phyloP scores from a whole-genome alignment of 1,139 yeast species.

The Kodamaea fungicola region DNA sequence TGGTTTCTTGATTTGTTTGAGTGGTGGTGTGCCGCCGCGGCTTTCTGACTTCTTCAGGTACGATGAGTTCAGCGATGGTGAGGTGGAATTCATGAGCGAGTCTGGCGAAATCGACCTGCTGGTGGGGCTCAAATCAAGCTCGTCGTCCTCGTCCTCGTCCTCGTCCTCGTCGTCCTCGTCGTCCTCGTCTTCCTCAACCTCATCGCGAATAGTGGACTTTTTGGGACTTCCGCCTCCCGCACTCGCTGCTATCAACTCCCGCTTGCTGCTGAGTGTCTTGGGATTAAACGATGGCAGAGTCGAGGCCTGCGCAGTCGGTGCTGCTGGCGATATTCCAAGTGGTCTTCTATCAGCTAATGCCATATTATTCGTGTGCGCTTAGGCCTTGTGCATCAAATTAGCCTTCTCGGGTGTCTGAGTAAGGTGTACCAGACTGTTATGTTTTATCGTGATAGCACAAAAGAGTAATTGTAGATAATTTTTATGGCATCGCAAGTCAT shows the following conservation, averaged over 20 bases:
- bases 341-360: constrained; percentile 61
- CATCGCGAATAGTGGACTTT: not conserved
- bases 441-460: too few relatives aligned
- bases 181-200: constrained; percentile 5
- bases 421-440: too few relatives aligned
- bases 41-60: constrained; percentile 19
- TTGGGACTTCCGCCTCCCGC: too few relatives aligned
- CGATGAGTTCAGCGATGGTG: constrained; percentile 14
- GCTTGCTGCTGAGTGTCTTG: constrained; percentile 26
- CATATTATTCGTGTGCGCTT: constrained; percentile 24
- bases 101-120: constrained; percentile 46
- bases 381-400: not conserved
- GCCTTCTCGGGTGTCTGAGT: too few relatives aligned
- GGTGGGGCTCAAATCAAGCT: constrained; percentile 27
- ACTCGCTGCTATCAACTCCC: not conserved
- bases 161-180: constrained; percentile 9
- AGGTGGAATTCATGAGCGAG: constrained; percentile 27
- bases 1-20: constrained; percentile 26
- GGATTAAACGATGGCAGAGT: constrained; percentile 50
- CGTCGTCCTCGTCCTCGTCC: constrained; percentile 7
- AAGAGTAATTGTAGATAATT: too few relatives aligned
- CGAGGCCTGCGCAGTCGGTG: constrained; percentile 39
- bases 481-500: too few relatives aligned
- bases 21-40: constrained; percentile 25
- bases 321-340: constrained; percentile 39